Percentiles rank a stretch among this genome's conserved stretches.
Evolutionary conservation across 495 filamentous ascomycete species (phyloP).

Genomic region (Hyaloscypha finlandica): DNA sequence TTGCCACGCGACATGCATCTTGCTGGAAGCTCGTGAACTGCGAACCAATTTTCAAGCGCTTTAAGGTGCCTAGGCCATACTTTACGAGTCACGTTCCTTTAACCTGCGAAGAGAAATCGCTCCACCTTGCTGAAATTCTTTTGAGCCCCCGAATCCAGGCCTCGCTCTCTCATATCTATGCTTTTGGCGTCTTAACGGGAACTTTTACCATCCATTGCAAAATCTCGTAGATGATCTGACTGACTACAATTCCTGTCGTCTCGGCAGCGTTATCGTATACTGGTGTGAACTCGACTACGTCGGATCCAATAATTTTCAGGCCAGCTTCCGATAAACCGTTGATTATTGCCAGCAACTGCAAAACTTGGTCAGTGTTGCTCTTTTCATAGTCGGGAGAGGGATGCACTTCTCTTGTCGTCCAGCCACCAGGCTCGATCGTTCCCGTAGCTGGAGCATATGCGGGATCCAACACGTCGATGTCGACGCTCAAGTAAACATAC

Average conservation of each 20-base stretch:
- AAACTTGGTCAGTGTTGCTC: not conserved
- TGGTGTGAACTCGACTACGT: constrained; percentile 69
- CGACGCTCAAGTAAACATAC: constrained; percentile 81
- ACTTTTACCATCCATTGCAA: constrained; percentile 34
- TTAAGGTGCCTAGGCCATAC: too few relatives aligned
- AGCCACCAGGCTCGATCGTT: constrained; percentile 85
- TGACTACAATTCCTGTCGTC: constrained; percentile 31
- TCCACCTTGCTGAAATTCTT: too few relatives aligned
- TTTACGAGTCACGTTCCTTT: too few relatives aligned
- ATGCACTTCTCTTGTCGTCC: constrained; percentile 76
- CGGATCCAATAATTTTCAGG: constrained; percentile 75
- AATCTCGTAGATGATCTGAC: constrained; percentile 32
- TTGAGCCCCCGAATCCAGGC: too few relatives aligned
- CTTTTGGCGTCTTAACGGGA: constrained; percentile 26
- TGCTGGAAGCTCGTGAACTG: too few relatives aligned
- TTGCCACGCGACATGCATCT: too few relatives aligned
- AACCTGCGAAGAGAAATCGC: too few relatives aligned
- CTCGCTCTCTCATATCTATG: not conserved
- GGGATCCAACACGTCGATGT: constrained; percentile 87
- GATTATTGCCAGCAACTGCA: constrained; percentile 42
- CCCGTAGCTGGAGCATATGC: constrained; percentile 68
- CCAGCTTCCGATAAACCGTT: constrained; percentile 53
- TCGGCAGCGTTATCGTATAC: constrained; percentile 34
- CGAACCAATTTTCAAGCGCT: too few relatives aligned
- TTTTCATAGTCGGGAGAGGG: constrained; percentile 30